Percentiles rank a stretch among this genome's conserved stretches.
Evolutionary conservation across 1,284 basidiomycete genomes (phyloP).

Genomic region (Cryptococcus sp.): DNA sequence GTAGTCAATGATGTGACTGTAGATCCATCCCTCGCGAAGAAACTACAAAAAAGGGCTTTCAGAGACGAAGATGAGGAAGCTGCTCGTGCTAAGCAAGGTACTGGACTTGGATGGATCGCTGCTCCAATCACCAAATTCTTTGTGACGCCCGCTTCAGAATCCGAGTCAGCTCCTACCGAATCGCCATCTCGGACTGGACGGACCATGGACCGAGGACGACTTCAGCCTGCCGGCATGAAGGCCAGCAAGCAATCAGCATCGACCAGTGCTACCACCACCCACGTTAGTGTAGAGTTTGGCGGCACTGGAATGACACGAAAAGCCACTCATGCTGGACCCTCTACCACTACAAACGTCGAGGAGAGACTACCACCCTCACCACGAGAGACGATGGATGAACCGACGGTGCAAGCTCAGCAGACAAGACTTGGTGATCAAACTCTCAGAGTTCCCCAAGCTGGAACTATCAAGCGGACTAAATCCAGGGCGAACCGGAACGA

Average conservation of each 20-base stretch:
- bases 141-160: conserved; percentile 30
- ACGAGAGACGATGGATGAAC: not conserved
- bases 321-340: conserved; percentile 49
- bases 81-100: conserved; percentile 22
- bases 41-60: conserved; percentile 61
- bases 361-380: conserved; percentile 6
- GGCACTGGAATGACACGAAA: conserved; percentile 64
- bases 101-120: conserved; percentile 65
- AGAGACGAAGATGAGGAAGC: conserved; percentile 47
- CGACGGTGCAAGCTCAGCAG: not conserved
- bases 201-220: not conserved
- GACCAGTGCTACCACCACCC: conserved; percentile 75
- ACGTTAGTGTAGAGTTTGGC: conserved; percentile 89
- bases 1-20: conserved; percentile 86
- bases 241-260: conserved; percentile 73
- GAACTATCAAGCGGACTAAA: conserved; percentile 21
- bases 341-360: not conserved
- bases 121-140: conserved; percentile 48
- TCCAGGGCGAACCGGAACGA: conserved; percentile 37
- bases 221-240: conserved; percentile 37
- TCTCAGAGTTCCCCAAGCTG: not conserved
- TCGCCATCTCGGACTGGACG: not conserved
- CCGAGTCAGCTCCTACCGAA: conserved; percentile 1
- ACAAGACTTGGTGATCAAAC: conserved; percentile 8
- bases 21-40: conserved; percentile 70